Percentiles rank a stretch among this genome's conserved stretches.
These are phyloP conservation scores for Blumeria hordei DNA, from an alignment of 2,329 filamentous ascomycete species.

Conservation along the genomic window DNA sequence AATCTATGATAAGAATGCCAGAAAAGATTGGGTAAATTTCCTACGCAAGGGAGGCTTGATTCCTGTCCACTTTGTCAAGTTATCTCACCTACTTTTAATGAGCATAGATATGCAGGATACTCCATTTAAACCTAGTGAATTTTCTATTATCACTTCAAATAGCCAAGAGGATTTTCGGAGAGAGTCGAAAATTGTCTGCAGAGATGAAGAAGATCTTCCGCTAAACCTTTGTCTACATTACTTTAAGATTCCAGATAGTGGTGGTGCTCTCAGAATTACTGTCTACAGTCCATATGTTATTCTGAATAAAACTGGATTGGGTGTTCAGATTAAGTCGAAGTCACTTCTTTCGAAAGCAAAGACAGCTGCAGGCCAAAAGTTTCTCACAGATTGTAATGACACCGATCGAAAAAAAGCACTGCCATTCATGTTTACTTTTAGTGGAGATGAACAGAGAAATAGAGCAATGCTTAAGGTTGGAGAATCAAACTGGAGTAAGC, in stretches of 20 bases:
- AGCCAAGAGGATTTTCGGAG: conserved; percentile 69
- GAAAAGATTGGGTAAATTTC: conserved; percentile 98
- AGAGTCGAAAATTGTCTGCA: conserved; percentile 56
- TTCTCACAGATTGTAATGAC: conserved; percentile 24
- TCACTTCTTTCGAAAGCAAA: conserved; percentile 65
- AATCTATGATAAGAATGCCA: conserved; percentile 96
- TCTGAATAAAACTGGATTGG: conserved; percentile 80
- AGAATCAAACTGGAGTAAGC: conserved; percentile 87
- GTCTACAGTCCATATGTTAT: conserved; percentile 90
- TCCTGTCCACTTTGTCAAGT: conserved; percentile 87
- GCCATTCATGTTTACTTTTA: conserved; percentile 92
- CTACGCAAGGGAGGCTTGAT: conserved; percentile 88
- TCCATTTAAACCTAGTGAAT: conserved; percentile 81
- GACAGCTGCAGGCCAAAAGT: conserved; percentile 58
- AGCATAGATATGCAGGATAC: conserved; percentile 96
- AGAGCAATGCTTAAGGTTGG: conserved; percentile 69
- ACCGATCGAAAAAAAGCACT: conserved; percentile 43
- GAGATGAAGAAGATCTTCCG: conserved; percentile 59
- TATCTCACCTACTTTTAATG: conserved; percentile 76
- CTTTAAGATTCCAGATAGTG: conserved; percentile 69
- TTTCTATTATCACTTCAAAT: conserved; percentile 86
- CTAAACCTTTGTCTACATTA: conserved; percentile 76
- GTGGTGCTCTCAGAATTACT: conserved; percentile 86
- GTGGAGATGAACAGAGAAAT: conserved; percentile 73
- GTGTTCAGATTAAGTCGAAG: conserved; percentile 72